Evolutionary conservation across 257 asterid species (phyloP), one percentile per base, ranked within the genome.

Genomic region (Ehretia macrophylla): DNA sequence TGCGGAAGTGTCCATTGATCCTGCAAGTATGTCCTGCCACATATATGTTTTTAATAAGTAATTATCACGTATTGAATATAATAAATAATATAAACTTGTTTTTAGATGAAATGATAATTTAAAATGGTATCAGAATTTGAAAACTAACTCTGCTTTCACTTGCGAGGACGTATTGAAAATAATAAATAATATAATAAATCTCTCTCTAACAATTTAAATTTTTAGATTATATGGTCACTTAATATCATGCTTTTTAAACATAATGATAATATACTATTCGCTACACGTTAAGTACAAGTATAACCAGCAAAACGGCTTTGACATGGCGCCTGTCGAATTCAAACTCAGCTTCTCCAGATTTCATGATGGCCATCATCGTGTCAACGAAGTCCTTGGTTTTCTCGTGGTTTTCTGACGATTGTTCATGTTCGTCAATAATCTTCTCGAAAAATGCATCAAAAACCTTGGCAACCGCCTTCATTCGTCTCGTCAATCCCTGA

Each of bases 261-360:
- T n/a, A n/a, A n/a, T n/a, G n/a, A n/a, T n/a, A n/a, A n/a, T n/a
- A n/a, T n/a, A n/a, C n/a, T n/a, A n/a, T n/a, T n/a, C n/a, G n/a
- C n/a, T n/a, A n/a, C n/a, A n/a, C n/a, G n/a, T n/a, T n/a, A n/a
- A n/a, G n/a, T n/a, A n/a, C n/a, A n/a, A n/a, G 10, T 14, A 62
- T 19, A 72, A 83, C 89, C 89, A 79, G 59, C 77, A 79, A 52
- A 19, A 77, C 56, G 23, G 82, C 80, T 69, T 83, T 83, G 60
- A 79, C 69, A 68, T 82, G 80, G 3, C 76, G 63, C 5, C 82
- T 77, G 17, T 77, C 81, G n/a, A 82, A 76, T 60, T 67, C 75
- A 38, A 76, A 76, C 17, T 69, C 71, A 0, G 54, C 47, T 10
- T 77, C 64, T 35, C 76, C 72, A 5, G 80, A 67, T 58, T 62